Evolutionary conservation across 306 rosid genomes (phyloP), one percentile per base, ranked within the genome.

Genomic region (Ziziphus jujuba): DNA sequence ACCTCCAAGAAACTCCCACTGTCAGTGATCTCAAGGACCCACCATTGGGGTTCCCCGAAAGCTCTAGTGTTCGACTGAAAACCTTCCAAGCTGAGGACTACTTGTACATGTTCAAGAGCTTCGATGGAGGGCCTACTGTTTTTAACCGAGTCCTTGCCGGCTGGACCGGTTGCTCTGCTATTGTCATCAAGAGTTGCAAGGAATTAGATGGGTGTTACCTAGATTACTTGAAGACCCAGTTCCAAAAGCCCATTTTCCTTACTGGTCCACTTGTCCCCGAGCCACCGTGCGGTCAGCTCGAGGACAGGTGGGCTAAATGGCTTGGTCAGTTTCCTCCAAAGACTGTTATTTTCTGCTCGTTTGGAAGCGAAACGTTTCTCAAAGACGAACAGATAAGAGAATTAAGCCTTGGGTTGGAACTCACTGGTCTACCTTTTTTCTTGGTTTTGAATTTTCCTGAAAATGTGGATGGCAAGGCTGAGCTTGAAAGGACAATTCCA

Each of bases 321-420:
- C 59, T 84, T 31, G 33, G 35, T 6, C 47, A 2, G 12, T 84
- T 84, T 36, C 45, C 80, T 5, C 8, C 52, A 0, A 78, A 73
- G 24, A 52, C 84, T 3, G 84, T 84, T 0, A 45, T 73, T 5
- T 70, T 81, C 20, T 78, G 86, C 71, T 81, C 89, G 6, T 84
- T 84, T 66, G 89, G 89, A 0, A 84, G 89, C 56, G 89, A 84
- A n/a, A 69, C 87, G 1, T 84, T 79, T 73, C 74, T 84, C 14
- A 59, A 9, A 40, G 69, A 71, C 33, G 79, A 75, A 2, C 84
- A 81, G n/a, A 81, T 81, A 43, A 66, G 60, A 9, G 89, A 84
- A 57, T 56, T 84, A 2, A 69, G 84, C 20, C 50, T 31, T 2
- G 89, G 89, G 25, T 52, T 84, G 4, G 89, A 81, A 59, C 80